Evolutionary conservation across 2,329 filamentous ascomycete species (phyloP).

Genomic region (Sphaerulina musiva): DNA sequence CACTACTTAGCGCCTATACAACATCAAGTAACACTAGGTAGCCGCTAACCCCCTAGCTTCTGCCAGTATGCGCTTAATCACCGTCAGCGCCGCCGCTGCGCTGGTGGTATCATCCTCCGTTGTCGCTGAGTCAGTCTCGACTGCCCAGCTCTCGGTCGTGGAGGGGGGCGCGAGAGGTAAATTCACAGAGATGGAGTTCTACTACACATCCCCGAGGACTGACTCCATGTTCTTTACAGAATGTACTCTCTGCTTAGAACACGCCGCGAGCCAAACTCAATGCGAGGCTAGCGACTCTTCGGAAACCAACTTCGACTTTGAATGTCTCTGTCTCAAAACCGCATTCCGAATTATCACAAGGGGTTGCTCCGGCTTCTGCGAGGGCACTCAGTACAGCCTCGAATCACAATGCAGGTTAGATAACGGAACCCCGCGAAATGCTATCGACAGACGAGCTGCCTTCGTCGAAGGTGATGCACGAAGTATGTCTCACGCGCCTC

Average conservation of each 20-base stretch:
- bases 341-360: neutral
- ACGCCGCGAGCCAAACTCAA: neutral
- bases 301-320: neutral
- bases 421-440: too few relatives aligned
- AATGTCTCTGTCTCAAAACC: neutral
- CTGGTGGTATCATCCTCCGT: neutral
- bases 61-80: slow-evolving; percentile 1
- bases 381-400: neutral
- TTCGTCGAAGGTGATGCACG: neutral
- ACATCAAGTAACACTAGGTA: neutral
- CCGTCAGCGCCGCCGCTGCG: neutral
- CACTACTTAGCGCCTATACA: slow-evolving; percentile 5
- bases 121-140: neutral
- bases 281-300: neutral
- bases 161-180: neutral
- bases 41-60: neutral
- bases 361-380: slow-evolving; percentile 1
- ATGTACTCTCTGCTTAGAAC: neutral
- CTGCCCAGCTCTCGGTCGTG: neutral
- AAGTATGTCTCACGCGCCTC: neutral
- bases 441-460: too few relatives aligned
- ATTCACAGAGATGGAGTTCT: too few relatives aligned
- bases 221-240: neutral
- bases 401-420: too few relatives aligned
- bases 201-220: neutral